phyloP scores from a whole-genome alignment of 2,329 filamentous ascomycete species.

The Sporothrix curviconia region DNA sequence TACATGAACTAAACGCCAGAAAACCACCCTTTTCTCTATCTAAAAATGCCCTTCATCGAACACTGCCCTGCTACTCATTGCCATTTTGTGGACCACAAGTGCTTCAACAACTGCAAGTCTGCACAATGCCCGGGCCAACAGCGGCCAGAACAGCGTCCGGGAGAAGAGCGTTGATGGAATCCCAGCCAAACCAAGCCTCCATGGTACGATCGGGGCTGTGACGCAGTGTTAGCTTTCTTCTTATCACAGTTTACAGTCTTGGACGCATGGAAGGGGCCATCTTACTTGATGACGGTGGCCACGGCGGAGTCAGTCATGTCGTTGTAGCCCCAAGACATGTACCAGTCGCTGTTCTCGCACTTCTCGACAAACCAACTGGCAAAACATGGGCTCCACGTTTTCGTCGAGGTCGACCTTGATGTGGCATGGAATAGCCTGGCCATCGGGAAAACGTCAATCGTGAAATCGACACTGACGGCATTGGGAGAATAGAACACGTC shows the following conservation, averaged over 20 bases:
- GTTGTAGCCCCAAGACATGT: constrained; percentile 29
- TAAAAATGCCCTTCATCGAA: no score
- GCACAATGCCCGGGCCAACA: constrained; percentile 15
- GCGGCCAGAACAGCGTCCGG: constrained; percentile 6
- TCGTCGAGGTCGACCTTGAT: constrained; percentile 15
- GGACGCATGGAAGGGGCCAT: no score
- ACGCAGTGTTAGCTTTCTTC: neutral
- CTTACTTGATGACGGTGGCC: constrained; percentile 28
- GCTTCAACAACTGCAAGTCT: constrained; percentile 14
- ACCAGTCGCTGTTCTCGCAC: constrained; percentile 25
- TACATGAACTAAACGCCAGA: no score
- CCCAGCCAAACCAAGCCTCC: constrained; percentile 22
- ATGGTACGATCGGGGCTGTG: constrained; percentile 14
- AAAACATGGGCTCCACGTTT: constrained; percentile 15
- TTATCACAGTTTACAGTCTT: no score
- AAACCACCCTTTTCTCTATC: no score
- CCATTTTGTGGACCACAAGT: no score
- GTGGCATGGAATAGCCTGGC: constrained; percentile 18
- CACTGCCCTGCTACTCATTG: no score
- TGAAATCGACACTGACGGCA: constrained; percentile 10
- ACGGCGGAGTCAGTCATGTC: constrained; percentile 25
- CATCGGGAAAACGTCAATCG: constrained; percentile 16
- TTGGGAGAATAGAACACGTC: constrained; percentile 16
- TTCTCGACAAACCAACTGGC: constrained; percentile 23
- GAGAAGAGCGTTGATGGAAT: constrained; percentile 17